These are phyloP conservation scores for Citrullus mucosospermus DNA, from an alignment of 306 rosid genomes.

Conservation along the genomic window DNA sequence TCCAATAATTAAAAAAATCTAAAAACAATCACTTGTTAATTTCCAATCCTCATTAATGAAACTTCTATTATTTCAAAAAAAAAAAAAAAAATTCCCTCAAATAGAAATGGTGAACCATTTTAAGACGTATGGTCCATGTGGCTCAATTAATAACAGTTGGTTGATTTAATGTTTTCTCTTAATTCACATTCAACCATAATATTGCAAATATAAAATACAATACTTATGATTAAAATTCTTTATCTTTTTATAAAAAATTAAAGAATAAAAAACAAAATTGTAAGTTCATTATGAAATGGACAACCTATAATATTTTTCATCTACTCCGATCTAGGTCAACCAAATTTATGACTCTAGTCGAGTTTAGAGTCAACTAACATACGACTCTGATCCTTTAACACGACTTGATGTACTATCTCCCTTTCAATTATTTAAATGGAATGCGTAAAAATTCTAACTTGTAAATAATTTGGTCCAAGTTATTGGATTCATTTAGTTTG, in stretches of 20 bases:
- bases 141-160: not conserved
- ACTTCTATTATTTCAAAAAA: too few species aligned
- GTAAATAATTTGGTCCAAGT: not conserved
- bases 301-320: not conserved
- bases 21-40: too few species aligned
- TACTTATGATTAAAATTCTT: not conserved
- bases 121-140: not conserved
- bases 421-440: not conserved
- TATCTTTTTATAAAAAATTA: not conserved
- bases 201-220: not conserved
- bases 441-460: not conserved
- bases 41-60: too few species aligned
- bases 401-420: too few species aligned
- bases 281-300: too few species aligned
- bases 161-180: not conserved
- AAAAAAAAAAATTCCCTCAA: too few species aligned
- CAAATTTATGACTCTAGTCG: not conserved
- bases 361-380: not conserved
- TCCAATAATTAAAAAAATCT: too few species aligned
- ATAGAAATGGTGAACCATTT: not conserved
- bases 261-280: not conserved
- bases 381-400: not conserved
- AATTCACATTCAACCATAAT: not conserved
- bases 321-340: not conserved
- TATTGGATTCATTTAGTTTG: not conserved